Percentiles rank a stretch among this genome's conserved stretches.
These are phyloP conservation scores for Carallia pectinifolia DNA, from an alignment of 345 rosid genomes.

Conservation along the genomic window DNA sequence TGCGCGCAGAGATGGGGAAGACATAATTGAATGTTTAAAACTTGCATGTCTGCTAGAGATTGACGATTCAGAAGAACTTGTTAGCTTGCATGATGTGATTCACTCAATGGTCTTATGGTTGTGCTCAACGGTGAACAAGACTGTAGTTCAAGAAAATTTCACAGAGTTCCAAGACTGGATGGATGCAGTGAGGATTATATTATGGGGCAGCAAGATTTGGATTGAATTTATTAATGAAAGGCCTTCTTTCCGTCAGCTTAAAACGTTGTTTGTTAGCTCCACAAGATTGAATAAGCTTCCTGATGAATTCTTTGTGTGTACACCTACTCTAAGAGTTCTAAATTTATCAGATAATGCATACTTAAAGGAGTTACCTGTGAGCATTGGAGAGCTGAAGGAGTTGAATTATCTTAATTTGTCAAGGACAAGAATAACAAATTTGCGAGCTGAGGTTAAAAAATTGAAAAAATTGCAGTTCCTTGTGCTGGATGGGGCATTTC, in stretches of 20 bases:
- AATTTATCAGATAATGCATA: neutral
- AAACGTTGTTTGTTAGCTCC: neutral
- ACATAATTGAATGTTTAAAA: conserved; percentile 10
- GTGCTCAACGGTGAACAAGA: neutral
- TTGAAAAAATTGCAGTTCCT: neutral
- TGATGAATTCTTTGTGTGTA: neutral
- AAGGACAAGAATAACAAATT: neutral
- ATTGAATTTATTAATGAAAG: neutral
- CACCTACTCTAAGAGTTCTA: neutral
- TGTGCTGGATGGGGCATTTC: neutral
- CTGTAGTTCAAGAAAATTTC: neutral
- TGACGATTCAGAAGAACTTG: neutral
- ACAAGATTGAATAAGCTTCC: neutral
- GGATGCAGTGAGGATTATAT: neutral
- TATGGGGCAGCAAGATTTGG: neutral
- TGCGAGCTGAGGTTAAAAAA: neutral
- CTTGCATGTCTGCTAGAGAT: conserved; percentile 23
- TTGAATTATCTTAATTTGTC: conserved; percentile 3
- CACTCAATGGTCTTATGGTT: conserved; percentile 27
- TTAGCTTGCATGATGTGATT: conserved; percentile 31
- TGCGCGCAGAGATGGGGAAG: neutral
- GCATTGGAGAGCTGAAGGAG: neutral
- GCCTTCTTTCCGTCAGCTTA: neutral
- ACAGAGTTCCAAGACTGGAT: neutral
- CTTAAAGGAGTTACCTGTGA: neutral